Base-by-base conservation (phyloP, 352 stramenopile genomes). In the Phytopythium mirpurense region DNA sequence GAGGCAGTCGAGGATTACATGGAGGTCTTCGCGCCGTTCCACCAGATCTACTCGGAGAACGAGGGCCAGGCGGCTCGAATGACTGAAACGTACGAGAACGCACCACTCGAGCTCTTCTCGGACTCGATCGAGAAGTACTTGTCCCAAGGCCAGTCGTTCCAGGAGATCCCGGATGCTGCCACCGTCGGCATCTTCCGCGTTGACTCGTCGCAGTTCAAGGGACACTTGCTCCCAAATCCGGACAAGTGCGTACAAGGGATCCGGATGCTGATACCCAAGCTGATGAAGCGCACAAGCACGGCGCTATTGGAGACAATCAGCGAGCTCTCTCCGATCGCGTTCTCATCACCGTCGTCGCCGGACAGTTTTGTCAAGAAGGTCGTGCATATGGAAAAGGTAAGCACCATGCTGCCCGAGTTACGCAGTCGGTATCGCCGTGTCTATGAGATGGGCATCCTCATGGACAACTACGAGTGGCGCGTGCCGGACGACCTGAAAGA, bases 161-260 rank as follows among this genome's bases (percentile, higher is more conserved):
- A 60, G 2, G 72, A 77, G n/a, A 96, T 97, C 41, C 86, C 91
- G 0, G 72, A 91, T 14, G 67, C 68, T 21, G 83, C 84, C 6
- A 87, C 84, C 5, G 78, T 98, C 11, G 93, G 90, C n/a, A 96
- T 98, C 32, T 95, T 98, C 26, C 82, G 82, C 7, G 86, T 98
- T 9, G 90, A 98, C 54, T 95, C 79, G 19, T 68, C 70, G 0
- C 67, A 74, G 0, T 95, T 98, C 54, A 97, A 97, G 57, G 72
- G 69, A 8, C 55, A 65, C 21, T 62, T 98, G 11, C 60, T 98
- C 29, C 94, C 94, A 0, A 97, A 85, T 43, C 94, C 94, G 0
- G 63, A 95, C 2, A 78, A 85, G 35, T 97, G 88, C 44, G 85
- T 98, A 19, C 59, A 86, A 3, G 83, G 80, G 11, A 92, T 97